These are phyloP conservation scores for Botrytis deweyae DNA, from an alignment of 2,329 filamentous ascomycete species.

Conservation along the genomic window DNA sequence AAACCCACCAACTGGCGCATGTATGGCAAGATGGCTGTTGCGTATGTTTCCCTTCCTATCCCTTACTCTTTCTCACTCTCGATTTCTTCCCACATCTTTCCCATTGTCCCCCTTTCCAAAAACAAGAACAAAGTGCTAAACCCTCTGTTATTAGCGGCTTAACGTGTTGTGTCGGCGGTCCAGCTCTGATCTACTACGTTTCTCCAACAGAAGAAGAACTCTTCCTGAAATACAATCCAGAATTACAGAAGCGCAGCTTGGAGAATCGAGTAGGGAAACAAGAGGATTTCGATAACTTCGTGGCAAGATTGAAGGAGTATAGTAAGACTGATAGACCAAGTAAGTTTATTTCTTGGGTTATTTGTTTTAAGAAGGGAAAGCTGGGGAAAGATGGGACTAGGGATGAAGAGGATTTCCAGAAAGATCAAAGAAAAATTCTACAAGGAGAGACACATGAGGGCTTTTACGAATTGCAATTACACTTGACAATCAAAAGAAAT, in stretches of 20 bases:
- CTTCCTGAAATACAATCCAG: constrained; percentile 88
- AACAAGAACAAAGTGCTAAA: constrained; percentile 21
- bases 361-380: background rate
- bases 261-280: constrained; percentile 73
- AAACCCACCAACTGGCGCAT: constrained; percentile 55
- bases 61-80: constrained; percentile 15
- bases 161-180: constrained; percentile 76
- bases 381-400: background rate
- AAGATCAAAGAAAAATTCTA: background rate
- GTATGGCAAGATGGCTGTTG: constrained; percentile 68
- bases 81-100: background rate
- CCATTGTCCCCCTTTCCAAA: background rate
- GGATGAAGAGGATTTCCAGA: background rate
- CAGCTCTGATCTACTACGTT: constrained; percentile 76
- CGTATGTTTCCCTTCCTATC: constrained; percentile 51
- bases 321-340: constrained; percentile 90
- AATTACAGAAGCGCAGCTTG: constrained; percentile 85
- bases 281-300: constrained; percentile 88
- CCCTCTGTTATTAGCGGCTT: constrained; percentile 57
- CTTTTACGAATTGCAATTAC: background rate
- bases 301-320: constrained; percentile 79
- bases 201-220: constrained; percentile 88
- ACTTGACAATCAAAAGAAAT: background rate
- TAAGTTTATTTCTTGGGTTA: constrained; percentile 47
- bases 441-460: constrained; percentile 1